Base-by-base conservation (phyloP, 176 grass and related monocot genomes). In the Tillandsia leiboldiana region DNA sequence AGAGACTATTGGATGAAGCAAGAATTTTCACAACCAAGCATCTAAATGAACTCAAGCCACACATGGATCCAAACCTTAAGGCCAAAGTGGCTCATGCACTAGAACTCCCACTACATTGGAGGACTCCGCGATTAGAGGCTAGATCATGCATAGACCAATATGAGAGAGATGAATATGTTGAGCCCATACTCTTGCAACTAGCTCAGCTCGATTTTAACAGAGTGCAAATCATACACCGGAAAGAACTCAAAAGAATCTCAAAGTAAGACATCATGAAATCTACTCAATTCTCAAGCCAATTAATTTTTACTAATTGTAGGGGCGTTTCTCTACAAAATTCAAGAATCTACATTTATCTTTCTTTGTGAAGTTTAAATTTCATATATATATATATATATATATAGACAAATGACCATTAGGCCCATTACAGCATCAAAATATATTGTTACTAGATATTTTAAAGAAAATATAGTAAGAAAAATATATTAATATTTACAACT, bases 121-220 rank as follows among this genome's bases (percentile, higher is more conserved):
- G 73, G 63, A 70, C 73, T 11, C 51, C 70, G 9, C 77, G 67
- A 50, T 58, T 89, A 8, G 71, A 81, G 6, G 26, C 83, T 12
- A 78, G 68, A 68, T 50, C 75, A 75, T 83, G 58, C 64, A 83
- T 86, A 3, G 79, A 80, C 29, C 61, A 82, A 15, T 90, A 77
- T 29, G 56, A 75, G 29, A 79, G 48, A 33, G 56, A 67, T 9
- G 12, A 2, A 0, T 26, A 22, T 10, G 48, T 75, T 8, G 29
- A 77, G 1, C 79, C 79, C 0, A 2, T 57, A 52, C 15, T 90
- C 14, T 12, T 86, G 1, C 18, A 76, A 11, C 81, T 90, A 0
- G 87, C 83, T 0, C 77, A 51, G 24, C 33, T 77, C 12, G 79
- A 86, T 14, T 90, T 86, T 74, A 79, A 86, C 13, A 65, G 9